Evolutionary conservation across 208 protist species (phyloP).

Genomic region (Leishmania arabica): DNA sequence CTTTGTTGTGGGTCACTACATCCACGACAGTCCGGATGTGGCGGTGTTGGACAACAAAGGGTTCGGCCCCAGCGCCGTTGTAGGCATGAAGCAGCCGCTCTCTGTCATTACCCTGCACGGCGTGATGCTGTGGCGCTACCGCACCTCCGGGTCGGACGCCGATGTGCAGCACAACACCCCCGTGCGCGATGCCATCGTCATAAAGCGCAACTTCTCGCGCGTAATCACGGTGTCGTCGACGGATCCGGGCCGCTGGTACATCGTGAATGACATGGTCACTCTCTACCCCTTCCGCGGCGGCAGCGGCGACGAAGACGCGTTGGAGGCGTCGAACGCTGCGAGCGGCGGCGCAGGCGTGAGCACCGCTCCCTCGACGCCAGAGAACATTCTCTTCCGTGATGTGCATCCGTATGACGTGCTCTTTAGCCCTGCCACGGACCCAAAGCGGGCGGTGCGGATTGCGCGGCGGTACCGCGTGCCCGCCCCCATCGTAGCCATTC

Average conservation of each 20-base stretch:
- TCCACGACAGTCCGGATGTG: slow-evolving; percentile 69
- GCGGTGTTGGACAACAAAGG: slow-evolving; percentile 76
- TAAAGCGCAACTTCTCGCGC: slow-evolving; percentile 82
- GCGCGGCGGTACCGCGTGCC: slow-evolving; percentile 65
- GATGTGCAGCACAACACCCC: slow-evolving; percentile 18
- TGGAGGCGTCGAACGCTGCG: not conserved
- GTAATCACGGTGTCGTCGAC: slow-evolving; percentile 48
- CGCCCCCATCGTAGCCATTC: slow-evolving; percentile 50
- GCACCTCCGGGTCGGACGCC: slow-evolving; percentile 27
- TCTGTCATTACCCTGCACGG: slow-evolving; percentile 83
- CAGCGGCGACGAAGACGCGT: slow-evolving; percentile 9
- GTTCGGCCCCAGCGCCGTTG: slow-evolving; percentile 36
- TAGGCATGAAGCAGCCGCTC: slow-evolving; percentile 65
- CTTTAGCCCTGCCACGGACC: slow-evolving; percentile 65
- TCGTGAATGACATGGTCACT: slow-evolving; percentile 85
- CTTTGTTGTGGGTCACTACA: slow-evolving; percentile 66
- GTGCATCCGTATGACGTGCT: slow-evolving; percentile 66
- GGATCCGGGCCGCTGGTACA: slow-evolving; percentile 63
- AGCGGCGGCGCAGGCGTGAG: not conserved
- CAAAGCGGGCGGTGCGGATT: slow-evolving; percentile 43
- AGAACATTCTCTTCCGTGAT: slow-evolving; percentile 47
- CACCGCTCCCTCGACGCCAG: slow-evolving; percentile 14
- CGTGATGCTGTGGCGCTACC: slow-evolving; percentile 76
- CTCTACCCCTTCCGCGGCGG: slow-evolving; percentile 61
- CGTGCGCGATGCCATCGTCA: slow-evolving; percentile 43